A percentile compares a stretch with the other conserved stretches of the same genome.
Conservation (phyloP, 116 monocot genomes). For the Posidonia oceanica region DNA sequence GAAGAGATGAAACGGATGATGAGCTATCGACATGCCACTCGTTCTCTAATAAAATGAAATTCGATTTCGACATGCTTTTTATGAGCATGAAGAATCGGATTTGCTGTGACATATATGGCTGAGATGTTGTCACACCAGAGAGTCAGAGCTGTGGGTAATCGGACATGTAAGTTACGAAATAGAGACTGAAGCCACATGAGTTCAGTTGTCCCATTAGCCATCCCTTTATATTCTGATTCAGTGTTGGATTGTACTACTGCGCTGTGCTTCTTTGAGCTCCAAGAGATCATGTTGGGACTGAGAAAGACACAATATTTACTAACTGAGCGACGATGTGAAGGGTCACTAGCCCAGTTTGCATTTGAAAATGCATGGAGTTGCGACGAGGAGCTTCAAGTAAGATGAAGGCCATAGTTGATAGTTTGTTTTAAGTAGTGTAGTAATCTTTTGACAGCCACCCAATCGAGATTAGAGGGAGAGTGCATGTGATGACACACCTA, state of each 20-base stretch:
- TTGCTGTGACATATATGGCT: too few relatives aligned
- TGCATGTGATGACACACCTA: not conserved
- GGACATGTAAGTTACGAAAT: not conserved
- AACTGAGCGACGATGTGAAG: too few relatives aligned
- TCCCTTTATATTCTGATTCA: constrained; percentile 1
- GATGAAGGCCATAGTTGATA: too few relatives aligned
- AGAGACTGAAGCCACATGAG: not conserved
- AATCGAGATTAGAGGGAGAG: not conserved
- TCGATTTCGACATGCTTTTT: too few relatives aligned
- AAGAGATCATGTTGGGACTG: not conserved
- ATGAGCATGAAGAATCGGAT: too few relatives aligned
- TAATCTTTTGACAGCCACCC: not conserved
- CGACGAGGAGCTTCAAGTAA: not conserved
- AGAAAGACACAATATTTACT: too few relatives aligned
- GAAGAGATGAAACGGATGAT: too few relatives aligned
- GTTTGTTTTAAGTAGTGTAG: too few relatives aligned
- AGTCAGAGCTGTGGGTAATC: not conserved
- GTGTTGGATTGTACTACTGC: not conserved
- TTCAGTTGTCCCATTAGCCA: not conserved
- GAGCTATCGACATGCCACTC: too few relatives aligned
- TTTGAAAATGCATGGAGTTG: not conserved
- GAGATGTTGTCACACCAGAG: constrained; percentile 1
- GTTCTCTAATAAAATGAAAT: too few relatives aligned
- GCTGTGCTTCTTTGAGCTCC: not conserved
- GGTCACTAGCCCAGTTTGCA: too few relatives aligned